These are phyloP conservation scores for button mushroom (Agaricus bisporus) DNA, from an alignment of 768 basidiomycete genomes.

Conservation along the genomic window DNA sequence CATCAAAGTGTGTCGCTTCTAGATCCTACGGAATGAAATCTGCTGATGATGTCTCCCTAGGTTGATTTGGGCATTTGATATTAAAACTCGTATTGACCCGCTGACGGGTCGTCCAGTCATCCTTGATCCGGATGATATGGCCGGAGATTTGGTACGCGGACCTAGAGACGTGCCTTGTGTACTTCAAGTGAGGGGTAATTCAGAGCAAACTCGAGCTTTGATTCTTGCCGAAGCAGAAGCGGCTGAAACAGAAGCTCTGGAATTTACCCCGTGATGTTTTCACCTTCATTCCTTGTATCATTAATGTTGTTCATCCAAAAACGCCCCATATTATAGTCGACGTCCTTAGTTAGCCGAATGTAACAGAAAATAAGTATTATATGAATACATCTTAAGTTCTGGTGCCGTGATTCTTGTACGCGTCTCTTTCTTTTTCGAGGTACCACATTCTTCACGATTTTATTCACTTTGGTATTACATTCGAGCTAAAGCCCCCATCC, in stretches of 20 bases:
- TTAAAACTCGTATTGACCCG: conserved; percentile 10
- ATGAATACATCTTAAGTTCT: too few relatives aligned
- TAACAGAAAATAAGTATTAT: too few relatives aligned
- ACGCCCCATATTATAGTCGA: too few relatives aligned
- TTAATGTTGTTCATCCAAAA: too few relatives aligned
- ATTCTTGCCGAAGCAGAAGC: conserved; percentile 10
- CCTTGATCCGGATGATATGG: conserved; percentile 14
- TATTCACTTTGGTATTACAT: too few relatives aligned
- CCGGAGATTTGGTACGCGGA: conserved; percentile 13
- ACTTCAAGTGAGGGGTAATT: conserved; percentile 3
- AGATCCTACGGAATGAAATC: background rate
- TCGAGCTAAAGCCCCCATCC: too few relatives aligned
- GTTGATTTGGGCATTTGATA: conserved; percentile 19
- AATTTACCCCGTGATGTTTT: too few relatives aligned
- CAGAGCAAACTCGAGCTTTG: background rate
- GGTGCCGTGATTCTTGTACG: too few relatives aligned
- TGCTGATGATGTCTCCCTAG: background rate
- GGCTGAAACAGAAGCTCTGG: conserved; percentile 7
- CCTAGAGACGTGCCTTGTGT: conserved; percentile 14
- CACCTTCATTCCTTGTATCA: too few relatives aligned
- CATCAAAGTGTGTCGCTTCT: conserved; percentile 12
- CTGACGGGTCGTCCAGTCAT: conserved; percentile 10
- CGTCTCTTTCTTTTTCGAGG: too few relatives aligned
- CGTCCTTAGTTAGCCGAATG: too few relatives aligned
- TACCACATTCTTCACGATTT: too few relatives aligned